Evolutionary conservation across 345 rosid genomes (phyloP), one percentile per base, ranked within the genome.

Genomic region (Eucalyptus curtisii): DNA sequence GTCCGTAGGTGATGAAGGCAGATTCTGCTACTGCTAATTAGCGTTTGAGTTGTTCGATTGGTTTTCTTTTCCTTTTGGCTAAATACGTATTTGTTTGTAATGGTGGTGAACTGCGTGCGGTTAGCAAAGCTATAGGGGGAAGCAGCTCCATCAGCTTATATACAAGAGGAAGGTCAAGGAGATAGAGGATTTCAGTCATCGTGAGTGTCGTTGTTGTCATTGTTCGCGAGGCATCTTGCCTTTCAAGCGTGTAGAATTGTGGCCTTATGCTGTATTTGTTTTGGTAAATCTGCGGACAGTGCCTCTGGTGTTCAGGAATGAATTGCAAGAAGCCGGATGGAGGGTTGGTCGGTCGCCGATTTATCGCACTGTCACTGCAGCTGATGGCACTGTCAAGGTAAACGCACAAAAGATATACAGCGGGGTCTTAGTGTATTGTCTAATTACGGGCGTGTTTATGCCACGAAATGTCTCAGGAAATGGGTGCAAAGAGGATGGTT

Each of bases 381-480:
- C 96, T 64, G 99, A 98, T 95, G 99, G 99, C 88, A 98, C 99
- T 87, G 91, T 96, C 86, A 98, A 98, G 99, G 99, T 98, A 68
- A 40, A 76, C 30, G 30, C 30, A 10, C 84, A 22, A 76, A 20
- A 37, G 27, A 76, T 22, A 40, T 76, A 12, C 30, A 42, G 11
- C 8, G 30, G 84, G 47, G 47, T 76, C 84, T 76, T 24, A 6
- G 47, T 16, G 44, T 76, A 20, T 40, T 40, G 81, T 37, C 81
- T 33, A 33, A 71, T 19, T 9, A 9, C 4, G 2, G 2, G 24
- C 25, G 8, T 16, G 44, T 68, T 33, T 68, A 68, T 68, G 40
- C 81, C 81, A 71, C 22, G 25, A 37, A 37, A 40, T 40, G 9
- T 76, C 47, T 76, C 14, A 6, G 47, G 47, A 19, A 71, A 71